These are phyloP conservation scores for Lasiosphaeriaceae sp. DNA, from an alignment of 495 filamentous ascomycete genomes.

Conservation along the genomic window DNA sequence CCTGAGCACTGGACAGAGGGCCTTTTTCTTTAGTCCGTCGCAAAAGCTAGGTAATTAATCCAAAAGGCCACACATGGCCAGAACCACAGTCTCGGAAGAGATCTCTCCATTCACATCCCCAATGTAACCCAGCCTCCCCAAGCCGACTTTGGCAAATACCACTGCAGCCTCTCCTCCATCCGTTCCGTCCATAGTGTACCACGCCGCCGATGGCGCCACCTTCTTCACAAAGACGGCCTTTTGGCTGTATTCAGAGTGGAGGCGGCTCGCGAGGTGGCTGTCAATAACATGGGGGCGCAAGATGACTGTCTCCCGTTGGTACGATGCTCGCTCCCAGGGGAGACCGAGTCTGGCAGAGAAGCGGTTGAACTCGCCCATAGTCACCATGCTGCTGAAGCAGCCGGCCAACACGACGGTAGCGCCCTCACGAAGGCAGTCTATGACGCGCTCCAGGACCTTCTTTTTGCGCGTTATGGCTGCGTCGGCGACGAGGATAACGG, in stretches of 20 bases:
- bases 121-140: slow-evolving; percentile 41
- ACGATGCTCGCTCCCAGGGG: slow-evolving; percentile 35
- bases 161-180: slow-evolving; percentile 27
- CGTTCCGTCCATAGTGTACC: slow-evolving; percentile 12
- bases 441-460: slow-evolving; percentile 10
- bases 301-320: slow-evolving; percentile 14
- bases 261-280: slow-evolving; percentile 8
- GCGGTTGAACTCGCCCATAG: slow-evolving; percentile 15
- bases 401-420: slow-evolving; percentile 29
- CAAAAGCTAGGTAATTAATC: too few species aligned
- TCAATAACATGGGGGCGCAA: slow-evolving; percentile 24
- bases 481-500: slow-evolving; percentile 21
- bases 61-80: slow-evolving; percentile 37
- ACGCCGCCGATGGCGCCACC: slow-evolving; percentile 23
- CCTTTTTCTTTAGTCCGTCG: too few species aligned
- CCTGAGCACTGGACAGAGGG: too few species aligned
- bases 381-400: slow-evolving; percentile 28
- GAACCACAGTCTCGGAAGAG: slow-evolving; percentile 29
- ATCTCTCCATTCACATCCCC: slow-evolving; percentile 47
- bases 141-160: slow-evolving; percentile 31
- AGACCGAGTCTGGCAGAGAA: slow-evolving; percentile 31
- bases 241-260: slow-evolving; percentile 39
- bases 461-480: slow-evolving; percentile 8
- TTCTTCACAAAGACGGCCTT: slow-evolving; percentile 40
- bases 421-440: slow-evolving; percentile 17